These are phyloP conservation scores for Termitomyces sp. DNA, from an alignment of 768 basidiomycete genomes.

Conservation along the genomic window DNA sequence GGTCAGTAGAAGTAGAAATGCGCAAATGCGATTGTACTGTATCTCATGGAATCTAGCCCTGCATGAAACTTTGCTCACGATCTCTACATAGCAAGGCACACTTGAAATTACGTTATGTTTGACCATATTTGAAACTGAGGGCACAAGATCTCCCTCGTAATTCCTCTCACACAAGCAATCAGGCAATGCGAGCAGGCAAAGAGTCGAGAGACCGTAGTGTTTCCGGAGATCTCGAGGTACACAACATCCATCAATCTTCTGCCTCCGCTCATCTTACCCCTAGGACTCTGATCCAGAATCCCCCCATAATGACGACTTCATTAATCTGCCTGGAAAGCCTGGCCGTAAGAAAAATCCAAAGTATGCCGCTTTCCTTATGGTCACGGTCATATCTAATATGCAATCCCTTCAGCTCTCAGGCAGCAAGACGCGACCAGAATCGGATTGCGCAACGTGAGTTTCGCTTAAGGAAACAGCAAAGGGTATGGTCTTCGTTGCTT, in stretches of 20 bases:
- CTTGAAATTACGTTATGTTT: conserved; percentile 11
- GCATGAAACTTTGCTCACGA: too few species aligned
- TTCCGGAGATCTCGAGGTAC: conserved; percentile 56
- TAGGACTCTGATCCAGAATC: conserved; percentile 72
- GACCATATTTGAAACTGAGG: conserved; percentile 10
- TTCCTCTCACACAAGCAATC: conserved; percentile 39
- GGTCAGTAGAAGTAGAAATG: too few species aligned
- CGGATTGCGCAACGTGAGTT: conserved; percentile 93
- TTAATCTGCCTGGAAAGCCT: conserved; percentile 52
- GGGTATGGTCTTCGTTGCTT: conserved; percentile 35
- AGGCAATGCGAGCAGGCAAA: conserved; percentile 44
- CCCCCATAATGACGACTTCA: conserved; percentile 28
- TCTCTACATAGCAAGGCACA: too few species aligned
- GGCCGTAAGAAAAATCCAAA: conserved; percentile 90
- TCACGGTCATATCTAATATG: conserved; percentile 1
- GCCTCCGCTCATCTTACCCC: background rate
- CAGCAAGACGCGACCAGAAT: conserved; percentile 84
- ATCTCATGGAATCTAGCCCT: too few species aligned
- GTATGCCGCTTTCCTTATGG: conserved; percentile 33
- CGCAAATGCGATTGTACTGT: too few species aligned
- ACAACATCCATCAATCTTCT: conserved; percentile 4
- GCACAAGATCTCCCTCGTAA: conserved; percentile 28
- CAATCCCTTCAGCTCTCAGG: conserved; percentile 62
- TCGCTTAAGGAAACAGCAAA: conserved; percentile 85
- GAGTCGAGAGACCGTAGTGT: conserved; percentile 56